phyloP scores from a whole-genome alignment of 768 basidiomycete species.

The Russula ochroleuca region DNA sequence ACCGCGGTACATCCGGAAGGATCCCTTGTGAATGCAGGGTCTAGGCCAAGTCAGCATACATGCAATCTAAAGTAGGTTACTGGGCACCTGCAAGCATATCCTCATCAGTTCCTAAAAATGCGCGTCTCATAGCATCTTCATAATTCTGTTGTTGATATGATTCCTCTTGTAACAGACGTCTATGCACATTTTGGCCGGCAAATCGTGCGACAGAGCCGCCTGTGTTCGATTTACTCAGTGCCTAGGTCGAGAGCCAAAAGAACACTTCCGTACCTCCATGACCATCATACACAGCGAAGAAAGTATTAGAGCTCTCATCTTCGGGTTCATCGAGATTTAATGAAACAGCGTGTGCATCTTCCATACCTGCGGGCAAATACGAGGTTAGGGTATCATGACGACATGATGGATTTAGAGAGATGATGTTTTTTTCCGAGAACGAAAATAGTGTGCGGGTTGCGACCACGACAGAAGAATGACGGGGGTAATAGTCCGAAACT shows the following conservation, averaged over 20 bases:
- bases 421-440: background rate
- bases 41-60: conserved; percentile 38
- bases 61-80: background rate
- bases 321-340: conserved; percentile 58
- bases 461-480: background rate
- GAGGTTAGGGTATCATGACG: conserved; percentile 26
- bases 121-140: conserved; percentile 72
- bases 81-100: conserved; percentile 78
- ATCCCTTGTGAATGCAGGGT: conserved; percentile 82
- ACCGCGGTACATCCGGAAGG: conserved; percentile 97
- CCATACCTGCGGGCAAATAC: conserved; percentile 69
- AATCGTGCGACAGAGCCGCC: conserved; percentile 82
- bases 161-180: conserved; percentile 67
- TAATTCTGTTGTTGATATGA: conserved; percentile 68
- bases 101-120: conserved; percentile 93
- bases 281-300: conserved; percentile 98
- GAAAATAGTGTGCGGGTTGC: background rate
- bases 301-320: conserved; percentile 52
- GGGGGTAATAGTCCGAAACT: conserved; percentile 37
- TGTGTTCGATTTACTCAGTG: conserved; percentile 32
- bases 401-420: conserved; percentile 6
- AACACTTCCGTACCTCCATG: conserved; percentile 72
- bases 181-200: conserved; percentile 81
- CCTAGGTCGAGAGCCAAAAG: conserved; percentile 14
- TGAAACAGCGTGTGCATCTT: conserved; percentile 84